These are phyloP conservation scores for Solanum sejunctum DNA, from an alignment of 257 asterid genomes.

Conservation along the genomic window DNA sequence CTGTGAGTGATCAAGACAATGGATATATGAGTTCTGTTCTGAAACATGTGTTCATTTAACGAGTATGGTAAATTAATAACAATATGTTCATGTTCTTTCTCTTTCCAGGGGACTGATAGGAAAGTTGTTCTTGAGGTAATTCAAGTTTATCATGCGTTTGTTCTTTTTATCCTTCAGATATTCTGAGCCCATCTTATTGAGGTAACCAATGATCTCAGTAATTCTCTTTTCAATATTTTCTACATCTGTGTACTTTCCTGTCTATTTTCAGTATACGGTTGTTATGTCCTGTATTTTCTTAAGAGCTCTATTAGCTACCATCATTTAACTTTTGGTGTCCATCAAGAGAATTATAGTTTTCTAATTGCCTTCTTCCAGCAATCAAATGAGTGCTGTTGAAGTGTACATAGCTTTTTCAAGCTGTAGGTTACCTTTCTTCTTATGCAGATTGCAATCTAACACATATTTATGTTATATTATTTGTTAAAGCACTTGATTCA, in stretches of 20 bases:
- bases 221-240: not conserved
- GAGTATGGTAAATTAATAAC: not conserved
- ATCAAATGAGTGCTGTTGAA: not conserved
- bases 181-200: not conserved
- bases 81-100: not conserved
- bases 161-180: not conserved
- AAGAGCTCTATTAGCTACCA: not conserved
- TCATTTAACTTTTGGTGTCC: not conserved
- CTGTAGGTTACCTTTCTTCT: not conserved
- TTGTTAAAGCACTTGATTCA: not conserved
- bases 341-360: not conserved
- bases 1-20: slow-evolving; percentile 38
- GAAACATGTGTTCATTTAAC: not conserved
- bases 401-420: not conserved
- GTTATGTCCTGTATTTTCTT: not conserved
- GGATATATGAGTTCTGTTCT: not conserved
- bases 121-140: slow-evolving; percentile 70
- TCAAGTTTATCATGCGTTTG: not conserved
- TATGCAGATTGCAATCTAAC: not conserved
- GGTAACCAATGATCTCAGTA: not conserved
- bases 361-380: not conserved
- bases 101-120: slow-evolving; percentile 50
- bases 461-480: not conserved
- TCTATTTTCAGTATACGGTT: not conserved
- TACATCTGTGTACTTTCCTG: not conserved